Base-by-base conservation (phyloP, 305 asterid genomes). In the Euphrasia arctica region DNA sequence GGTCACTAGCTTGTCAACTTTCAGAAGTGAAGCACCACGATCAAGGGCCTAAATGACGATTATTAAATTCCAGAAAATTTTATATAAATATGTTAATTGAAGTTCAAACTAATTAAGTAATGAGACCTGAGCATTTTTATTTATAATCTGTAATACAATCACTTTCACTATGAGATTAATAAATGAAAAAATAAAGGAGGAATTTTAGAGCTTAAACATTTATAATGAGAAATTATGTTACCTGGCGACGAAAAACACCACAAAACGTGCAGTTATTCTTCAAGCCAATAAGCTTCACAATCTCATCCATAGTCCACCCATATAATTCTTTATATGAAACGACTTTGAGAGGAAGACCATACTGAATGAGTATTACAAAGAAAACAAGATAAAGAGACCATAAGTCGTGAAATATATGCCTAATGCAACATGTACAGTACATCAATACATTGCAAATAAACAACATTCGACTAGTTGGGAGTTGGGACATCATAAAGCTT, bases 241-340 rank as follows among this genome's bases (percentile, higher is more conserved):
- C 98, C 97, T 93, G 98, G 66, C 97, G 98, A 54, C 98, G 93
- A 29, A 93, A 93, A 74, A 93, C 97, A 67, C 98, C 98, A 74
- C 96, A 93, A 73, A 93, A 93, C 4, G 98, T 90, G 84, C 97
- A 90, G 75, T 93, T 93, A 76, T 93, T 93, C 88, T 90, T 93
- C 82, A 93, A 69, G 31, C 97, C 98, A 56, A 93, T 93, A 70
- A 83, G 82, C 89, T 93, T 90, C 74, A 90, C 98, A 64, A 93
- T 93, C 77, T 93, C 97, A 79, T 93, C 98, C 98, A 93, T 93
- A 62, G 98, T 93, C 97, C 98, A 93, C 27, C 98, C 98, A 62
- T 93, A 93, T 68, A 93, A 72, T 2, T 93, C 96, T 72, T 90
- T 86, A 73, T 93, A 90, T 28, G 98, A 93, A 69, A 93, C 90